These are phyloP conservation scores for Ophiostoma novo-ulmi DNA, from an alignment of 2,329 filamentous ascomycete species.

Conservation along the genomic window DNA sequence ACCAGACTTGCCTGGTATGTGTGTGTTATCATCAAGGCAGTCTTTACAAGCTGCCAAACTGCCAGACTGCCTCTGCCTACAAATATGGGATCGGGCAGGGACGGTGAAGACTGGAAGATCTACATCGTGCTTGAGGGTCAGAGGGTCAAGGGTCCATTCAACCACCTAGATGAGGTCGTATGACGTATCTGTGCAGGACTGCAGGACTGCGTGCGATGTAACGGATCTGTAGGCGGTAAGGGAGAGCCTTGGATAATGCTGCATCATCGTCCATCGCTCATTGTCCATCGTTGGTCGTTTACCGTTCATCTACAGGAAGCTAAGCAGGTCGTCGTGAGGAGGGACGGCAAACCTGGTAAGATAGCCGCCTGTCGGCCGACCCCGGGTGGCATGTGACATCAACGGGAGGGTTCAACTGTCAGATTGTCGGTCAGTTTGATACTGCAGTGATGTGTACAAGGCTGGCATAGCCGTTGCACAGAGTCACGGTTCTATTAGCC, in stretches of 20 bases:
- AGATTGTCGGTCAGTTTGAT: not conserved
- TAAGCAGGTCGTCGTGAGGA: not conserved
- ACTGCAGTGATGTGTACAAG: not conserved
- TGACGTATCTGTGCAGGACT: slow-evolving; percentile 5
- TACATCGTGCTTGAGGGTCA: not conserved
- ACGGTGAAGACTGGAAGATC: not conserved
- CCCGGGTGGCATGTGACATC: not conserved
- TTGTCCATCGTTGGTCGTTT: not conserved
- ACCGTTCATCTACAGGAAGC: not conserved
- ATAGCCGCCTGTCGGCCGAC: not conserved
- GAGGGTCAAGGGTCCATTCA: not conserved
- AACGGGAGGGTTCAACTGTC: not conserved
- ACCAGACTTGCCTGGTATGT: not conserved
- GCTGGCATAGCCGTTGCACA: not conserved
- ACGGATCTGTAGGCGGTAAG: not conserved
- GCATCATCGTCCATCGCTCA: not conserved
- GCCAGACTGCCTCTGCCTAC: not conserved
- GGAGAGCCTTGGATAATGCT: not conserved
- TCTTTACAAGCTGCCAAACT: not conserved
- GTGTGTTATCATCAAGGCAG: not conserved
- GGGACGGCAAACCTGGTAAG: not conserved
- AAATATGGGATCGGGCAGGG: not conserved
- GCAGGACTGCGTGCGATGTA: not conserved
- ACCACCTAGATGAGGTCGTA: not conserved
- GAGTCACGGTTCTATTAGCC: no score